These are phyloP conservation scores for Trichoderma atrobrunneum DNA, from an alignment of 2,329 filamentous ascomycete genomes.

Conservation along the genomic window DNA sequence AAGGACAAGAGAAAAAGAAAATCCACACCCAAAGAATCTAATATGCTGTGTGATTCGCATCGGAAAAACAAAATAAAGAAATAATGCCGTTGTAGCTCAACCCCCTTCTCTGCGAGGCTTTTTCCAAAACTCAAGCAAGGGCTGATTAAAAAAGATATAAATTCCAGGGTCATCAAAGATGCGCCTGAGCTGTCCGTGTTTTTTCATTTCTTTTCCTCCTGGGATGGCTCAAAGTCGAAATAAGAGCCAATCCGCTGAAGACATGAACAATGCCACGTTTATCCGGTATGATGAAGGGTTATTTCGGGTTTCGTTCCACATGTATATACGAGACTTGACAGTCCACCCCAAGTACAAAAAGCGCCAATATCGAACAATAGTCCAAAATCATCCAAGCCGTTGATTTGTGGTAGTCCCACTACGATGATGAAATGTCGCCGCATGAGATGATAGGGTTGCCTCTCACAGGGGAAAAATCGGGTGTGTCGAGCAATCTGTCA, in stretches of 20 bases:
- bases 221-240: background rate
- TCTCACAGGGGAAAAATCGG: background rate
- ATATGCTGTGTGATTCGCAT: background rate
- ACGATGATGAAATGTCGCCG: constrained; percentile 25
- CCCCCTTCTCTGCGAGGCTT: constrained; percentile 1
- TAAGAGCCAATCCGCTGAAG: background rate
- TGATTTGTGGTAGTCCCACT: constrained; percentile 29
- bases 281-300: constrained; percentile 39
- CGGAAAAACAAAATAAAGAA: background rate
- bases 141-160: constrained; percentile 4
- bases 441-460: constrained; percentile 21
- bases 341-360: constrained; percentile 31
- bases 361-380: constrained; percentile 31
- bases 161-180: constrained; percentile 1
- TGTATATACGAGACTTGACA: constrained; percentile 34
- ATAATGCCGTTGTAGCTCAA: constrained; percentile 8
- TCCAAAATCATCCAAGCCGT: constrained; percentile 32
- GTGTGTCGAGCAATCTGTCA: background rate
- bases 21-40: constrained; percentile 17
- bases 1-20: constrained; percentile 20
- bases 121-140: constrained; percentile 9
- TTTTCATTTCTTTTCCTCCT: background rate
- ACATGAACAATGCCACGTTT: constrained; percentile 45
- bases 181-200: background rate
- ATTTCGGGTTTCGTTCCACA: constrained; percentile 30